Evolutionary conservation across 2,329 filamentous ascomycete species (phyloP).

Genomic region (Cercospora sp.): DNA sequence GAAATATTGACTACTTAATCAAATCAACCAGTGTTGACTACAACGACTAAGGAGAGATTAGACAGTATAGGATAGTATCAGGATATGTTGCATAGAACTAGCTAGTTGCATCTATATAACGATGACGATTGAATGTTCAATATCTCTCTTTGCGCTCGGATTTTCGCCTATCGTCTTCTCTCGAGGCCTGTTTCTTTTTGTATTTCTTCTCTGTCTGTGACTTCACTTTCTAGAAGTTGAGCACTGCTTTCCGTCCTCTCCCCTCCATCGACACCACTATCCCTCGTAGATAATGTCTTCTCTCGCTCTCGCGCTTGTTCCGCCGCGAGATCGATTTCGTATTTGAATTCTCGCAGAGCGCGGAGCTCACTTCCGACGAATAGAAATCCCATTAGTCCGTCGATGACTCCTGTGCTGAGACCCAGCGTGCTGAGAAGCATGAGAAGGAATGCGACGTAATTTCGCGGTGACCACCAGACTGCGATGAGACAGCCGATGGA

Average conservation of each 20-base stretch:
- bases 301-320: slow-evolving; percentile 28
- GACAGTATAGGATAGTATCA: background rate
- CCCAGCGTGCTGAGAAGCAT: slow-evolving; percentile 77
- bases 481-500: slow-evolving; percentile 74
- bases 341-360: slow-evolving; percentile 85
- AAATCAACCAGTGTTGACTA: background rate
- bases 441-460: slow-evolving; percentile 77
- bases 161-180: background rate
- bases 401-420: slow-evolving; percentile 72
- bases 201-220: background rate
- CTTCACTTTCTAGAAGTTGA: background rate
- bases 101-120: background rate
- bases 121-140: background rate
- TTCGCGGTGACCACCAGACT: slow-evolving; percentile 80
- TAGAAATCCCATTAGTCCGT: slow-evolving; percentile 81
- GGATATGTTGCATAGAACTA: background rate
- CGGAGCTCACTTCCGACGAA: slow-evolving; percentile 85
- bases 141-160: background rate
- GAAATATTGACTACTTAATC: background rate
- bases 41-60: background rate
- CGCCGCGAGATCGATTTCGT: slow-evolving; percentile 77
- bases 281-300: background rate
- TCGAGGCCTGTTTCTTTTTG: background rate
- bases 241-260: background rate
- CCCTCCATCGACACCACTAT: background rate